A percentile compares a stretch with the other conserved stretches of the same genome.
These are phyloP conservation scores for Cystobasidium onofrii DNA, from an alignment of 768 basidiomycete species.

Conservation along the genomic window DNA sequence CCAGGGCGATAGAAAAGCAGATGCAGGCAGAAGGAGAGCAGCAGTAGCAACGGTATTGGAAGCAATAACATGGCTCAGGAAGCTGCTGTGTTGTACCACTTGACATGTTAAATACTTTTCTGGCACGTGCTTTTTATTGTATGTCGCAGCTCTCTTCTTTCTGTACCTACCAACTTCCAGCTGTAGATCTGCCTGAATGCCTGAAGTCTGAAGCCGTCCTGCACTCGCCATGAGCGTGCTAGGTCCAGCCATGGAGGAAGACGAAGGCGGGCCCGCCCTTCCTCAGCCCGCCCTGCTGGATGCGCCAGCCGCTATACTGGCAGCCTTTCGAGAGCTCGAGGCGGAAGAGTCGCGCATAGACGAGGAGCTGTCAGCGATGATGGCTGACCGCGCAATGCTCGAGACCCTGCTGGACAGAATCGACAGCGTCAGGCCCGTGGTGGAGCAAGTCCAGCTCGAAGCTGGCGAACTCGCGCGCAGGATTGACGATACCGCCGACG, in stretches of 20 bases:
- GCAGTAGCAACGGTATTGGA: no score
- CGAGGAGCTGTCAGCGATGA: conserved; percentile 11
- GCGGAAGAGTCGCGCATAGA: conserved; percentile 31
- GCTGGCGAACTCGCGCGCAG: conserved; percentile 19
- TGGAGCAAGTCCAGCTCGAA: conserved; percentile 33
- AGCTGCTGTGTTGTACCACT: no score
- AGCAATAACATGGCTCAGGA: no score
- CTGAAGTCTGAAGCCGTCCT: neutral
- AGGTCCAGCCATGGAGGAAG: conserved; percentile 6
- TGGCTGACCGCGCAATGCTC: conserved; percentile 13
- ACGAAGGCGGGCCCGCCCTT: neutral
- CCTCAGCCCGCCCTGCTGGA: conserved; percentile 8
- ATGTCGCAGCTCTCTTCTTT: neutral
- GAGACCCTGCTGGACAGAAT: conserved; percentile 30
- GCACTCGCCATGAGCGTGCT: neutral
- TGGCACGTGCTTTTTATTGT: neutral
- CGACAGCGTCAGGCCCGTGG: conserved; percentile 33
- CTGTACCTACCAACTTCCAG: neutral
- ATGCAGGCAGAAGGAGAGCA: conserved; percentile 17
- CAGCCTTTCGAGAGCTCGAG: conserved; percentile 26
- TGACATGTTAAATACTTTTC: neutral
- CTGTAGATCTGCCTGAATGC: neutral
- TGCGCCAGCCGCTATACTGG: conserved; percentile 3
- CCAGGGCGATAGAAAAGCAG: conserved; percentile 16
- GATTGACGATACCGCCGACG: conserved; percentile 34